Evolutionary conservation across 225 moss, liverwort and hornwort genomes (phyloP), one percentile per base, ranked within the genome.

Genomic region (Anthoceros angustus): DNA sequence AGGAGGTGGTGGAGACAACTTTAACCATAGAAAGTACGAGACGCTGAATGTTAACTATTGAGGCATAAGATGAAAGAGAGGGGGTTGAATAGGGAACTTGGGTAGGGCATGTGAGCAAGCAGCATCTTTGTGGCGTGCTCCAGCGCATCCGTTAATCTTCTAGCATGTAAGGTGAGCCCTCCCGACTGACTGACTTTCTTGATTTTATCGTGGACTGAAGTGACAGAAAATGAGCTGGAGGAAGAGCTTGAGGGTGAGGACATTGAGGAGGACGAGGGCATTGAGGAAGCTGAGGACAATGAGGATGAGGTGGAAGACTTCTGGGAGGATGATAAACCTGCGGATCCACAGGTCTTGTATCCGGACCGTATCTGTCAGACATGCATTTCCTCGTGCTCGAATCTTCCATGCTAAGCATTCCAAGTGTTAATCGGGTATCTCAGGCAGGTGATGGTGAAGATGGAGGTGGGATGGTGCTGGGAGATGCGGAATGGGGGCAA

Each of bases 391-490:
- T 62, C 18, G 63, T 40, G 43, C 15, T 32, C 66, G n/a, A 16
- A 24, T 6, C 32, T 4, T 25, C 8, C 26, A 3, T 39, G 61
- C 40, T 20, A 16, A 61, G 8, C 12, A 6, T 5, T 55, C 10
- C 61, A 8, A 25, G 55, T 32, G 23, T 68, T 15, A 12, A 11
- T 8, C 43, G 18, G 16, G 7, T 42, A n/a, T 70, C 60, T 77
- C 77, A 93, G 93, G 78, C 77, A 42, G 91, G 88, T 69, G 94
- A 95, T 85, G 94, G 91, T 74, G 91, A 88, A 77, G 86, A 85
- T 71, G 94, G 94, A 76, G 94, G 94, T 39, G 94, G 94, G 70
- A 74, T 82, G 46, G 76, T 85, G 26, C 78, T 88, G 40, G 88
- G 80, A 67, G 80, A 75, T 20, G 76, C 82, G 68, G 68, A 73